Conservation (phyloP, 805 yeast species). For the Lipomyces mesembrius region DNA sequence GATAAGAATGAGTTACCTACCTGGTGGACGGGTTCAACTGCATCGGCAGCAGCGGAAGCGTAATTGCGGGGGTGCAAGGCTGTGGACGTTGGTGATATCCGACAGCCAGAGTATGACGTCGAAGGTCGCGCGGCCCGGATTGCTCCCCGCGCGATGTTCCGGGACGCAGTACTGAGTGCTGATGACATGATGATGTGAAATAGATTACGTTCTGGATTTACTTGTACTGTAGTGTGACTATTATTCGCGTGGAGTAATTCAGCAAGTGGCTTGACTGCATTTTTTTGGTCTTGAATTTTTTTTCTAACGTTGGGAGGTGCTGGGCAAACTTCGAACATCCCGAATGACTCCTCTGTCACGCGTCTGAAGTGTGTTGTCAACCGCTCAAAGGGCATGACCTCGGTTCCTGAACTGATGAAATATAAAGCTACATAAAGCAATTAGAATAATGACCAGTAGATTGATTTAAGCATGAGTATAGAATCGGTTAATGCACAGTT, state of each 20-base stretch:
- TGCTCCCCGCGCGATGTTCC: not conserved
- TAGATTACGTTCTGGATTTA: not conserved
- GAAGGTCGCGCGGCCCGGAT: not conserved
- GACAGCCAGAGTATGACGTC: constrained; percentile 1
- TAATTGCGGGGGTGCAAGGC: constrained; percentile 4
- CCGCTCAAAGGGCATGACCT: no score
- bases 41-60: not conserved
- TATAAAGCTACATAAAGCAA: no score
- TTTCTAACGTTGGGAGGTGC: not conserved
- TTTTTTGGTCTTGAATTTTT: not conserved
- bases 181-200: constrained; percentile 8
- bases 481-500: no score
- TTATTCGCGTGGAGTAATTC: not conserved
- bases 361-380: not conserved
- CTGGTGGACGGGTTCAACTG: constrained; percentile 4
- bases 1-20: not conserved
- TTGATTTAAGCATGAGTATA: no score
- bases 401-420: no score
- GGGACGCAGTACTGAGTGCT: constrained; percentile 14
- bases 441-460: no score
- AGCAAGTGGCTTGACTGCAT: not conserved
- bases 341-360: not conserved
- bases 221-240: not conserved
- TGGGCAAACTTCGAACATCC: not conserved
- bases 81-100: constrained; percentile 1